Evolutionary conservation across 495 filamentous ascomycete genomes (phyloP).

Genomic region (Chaetomidium leptoderma): DNA sequence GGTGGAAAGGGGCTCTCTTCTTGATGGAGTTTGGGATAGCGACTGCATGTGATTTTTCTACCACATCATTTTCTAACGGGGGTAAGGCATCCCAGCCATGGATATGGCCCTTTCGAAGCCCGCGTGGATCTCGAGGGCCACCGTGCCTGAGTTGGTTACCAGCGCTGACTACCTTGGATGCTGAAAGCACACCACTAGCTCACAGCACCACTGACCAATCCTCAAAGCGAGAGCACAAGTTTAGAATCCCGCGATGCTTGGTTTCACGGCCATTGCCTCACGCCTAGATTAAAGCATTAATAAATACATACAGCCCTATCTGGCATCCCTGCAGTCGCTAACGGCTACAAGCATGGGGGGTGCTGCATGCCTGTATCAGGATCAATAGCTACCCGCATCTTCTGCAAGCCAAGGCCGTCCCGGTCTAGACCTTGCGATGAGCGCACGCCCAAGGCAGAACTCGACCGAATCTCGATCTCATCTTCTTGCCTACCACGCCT

Average conservation of each 20-base stretch:
- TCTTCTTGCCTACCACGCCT: background rate
- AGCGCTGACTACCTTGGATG: too few relatives aligned
- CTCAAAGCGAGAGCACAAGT: too few relatives aligned
- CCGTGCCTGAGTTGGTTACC: too few relatives aligned
- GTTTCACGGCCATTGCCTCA: too few relatives aligned
- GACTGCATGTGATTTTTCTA: background rate
- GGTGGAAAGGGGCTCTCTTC: background rate
- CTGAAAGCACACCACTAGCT: too few relatives aligned
- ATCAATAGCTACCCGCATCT: background rate
- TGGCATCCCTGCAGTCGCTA: background rate
- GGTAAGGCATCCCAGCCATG: too few relatives aligned
- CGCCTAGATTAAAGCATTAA: too few relatives aligned
- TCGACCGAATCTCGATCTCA: background rate
- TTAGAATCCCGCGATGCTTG: too few relatives aligned
- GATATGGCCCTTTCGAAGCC: too few relatives aligned
- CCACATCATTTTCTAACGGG: background rate
- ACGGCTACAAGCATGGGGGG: constrained; percentile 18
- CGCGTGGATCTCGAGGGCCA: too few relatives aligned
- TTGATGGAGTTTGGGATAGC: background rate
- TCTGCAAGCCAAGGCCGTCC: constrained; percentile 6
- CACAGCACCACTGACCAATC: too few relatives aligned
- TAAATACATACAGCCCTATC: background rate
- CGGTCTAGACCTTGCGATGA: background rate
- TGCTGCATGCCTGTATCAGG: constrained; percentile 12
- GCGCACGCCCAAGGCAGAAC: constrained; percentile 17